Evolutionary conservation across 441 rosid species (phyloP).

Genomic region (Brassica balearica): DNA sequence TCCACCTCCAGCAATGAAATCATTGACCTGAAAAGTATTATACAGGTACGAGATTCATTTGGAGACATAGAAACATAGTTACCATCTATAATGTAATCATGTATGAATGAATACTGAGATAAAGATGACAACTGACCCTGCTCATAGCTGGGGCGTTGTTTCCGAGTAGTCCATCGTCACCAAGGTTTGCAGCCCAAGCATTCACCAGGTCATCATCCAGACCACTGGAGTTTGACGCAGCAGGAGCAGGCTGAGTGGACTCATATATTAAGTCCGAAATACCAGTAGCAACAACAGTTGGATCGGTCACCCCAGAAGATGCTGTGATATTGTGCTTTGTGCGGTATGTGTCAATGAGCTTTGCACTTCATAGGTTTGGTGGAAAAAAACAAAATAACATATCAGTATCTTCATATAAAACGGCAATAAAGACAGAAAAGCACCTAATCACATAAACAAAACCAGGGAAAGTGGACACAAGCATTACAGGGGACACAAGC

Average conservation of each 20-base stretch:
- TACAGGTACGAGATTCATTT: conserved; percentile 26
- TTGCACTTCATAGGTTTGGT: conserved; percentile 63
- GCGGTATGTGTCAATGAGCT: conserved; percentile 90
- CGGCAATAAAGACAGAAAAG: conserved; percentile 6
- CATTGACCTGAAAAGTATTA: conserved; percentile 74
- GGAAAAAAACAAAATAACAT: background rate
- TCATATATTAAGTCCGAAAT: conserved; percentile 95
- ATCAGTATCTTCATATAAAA: conserved; percentile 12
- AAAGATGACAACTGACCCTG: conserved; percentile 66
- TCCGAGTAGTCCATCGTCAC: conserved; percentile 89
- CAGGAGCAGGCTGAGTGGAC: conserved; percentile 85
- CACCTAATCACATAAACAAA: background rate
- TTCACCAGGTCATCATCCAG: conserved; percentile 98
- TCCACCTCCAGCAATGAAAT: conserved; percentile 97
- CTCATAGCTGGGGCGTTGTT: conserved; percentile 95
- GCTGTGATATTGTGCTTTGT: conserved; percentile 94
- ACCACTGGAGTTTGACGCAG: conserved; percentile 68
- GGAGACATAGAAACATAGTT: background rate
- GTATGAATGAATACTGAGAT: conserved; percentile 14
- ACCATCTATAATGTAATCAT: background rate
- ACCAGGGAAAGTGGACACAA: background rate
- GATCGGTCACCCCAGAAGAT: conserved; percentile 83
- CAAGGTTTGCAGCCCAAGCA: conserved; percentile 99
- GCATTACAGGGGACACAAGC: conserved; percentile 11
- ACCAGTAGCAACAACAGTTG: conserved; percentile 92